Evolutionary conservation across 1,139 yeast species (phyloP), one percentile per base, ranked within the genome.

Genomic region (Pichia sp.): DNA sequence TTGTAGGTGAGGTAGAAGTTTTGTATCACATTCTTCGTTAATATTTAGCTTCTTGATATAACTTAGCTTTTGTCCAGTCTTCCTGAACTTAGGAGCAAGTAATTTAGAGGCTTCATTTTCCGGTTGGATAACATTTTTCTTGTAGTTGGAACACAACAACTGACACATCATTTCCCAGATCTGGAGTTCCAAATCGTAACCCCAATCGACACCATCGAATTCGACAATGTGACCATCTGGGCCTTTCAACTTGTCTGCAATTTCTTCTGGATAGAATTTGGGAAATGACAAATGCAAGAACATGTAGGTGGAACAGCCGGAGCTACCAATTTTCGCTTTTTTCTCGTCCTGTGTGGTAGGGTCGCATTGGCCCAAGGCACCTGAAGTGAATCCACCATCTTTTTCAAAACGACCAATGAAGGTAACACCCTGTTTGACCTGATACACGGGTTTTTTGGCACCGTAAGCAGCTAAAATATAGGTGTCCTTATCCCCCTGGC

Each of bases 401-500:
- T 70, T 70, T 5, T 66, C 70, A 61, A 76, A 74, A 64, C 81
- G 79, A 0, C 88, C 88, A 16, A 80, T 71, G 75, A 85, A 83
- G 51, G 65, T 64, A 59, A 65, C 58, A 13, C 49, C 30, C 58
- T 78, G 76, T 50, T 72, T 61, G 6, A 84, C 80, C 65, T 81
- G 87, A 67, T 78, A 80, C 69, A 78, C 80, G 2, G 80, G 78
- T 51, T 74, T 68, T 0, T 70, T 62, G 60, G 82, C 63, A 0
- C 75, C 84, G 54, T 74, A 75, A 0, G 87, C 86, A 1, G 88
- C 86, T 2, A 85, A 84, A 31, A 83, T 77, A 59, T 82, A 83
- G 0, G 88, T 82, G 61, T 84, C 89, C 66, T 83, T 84, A 62
- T 84, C 89, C 49, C 89, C 89, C 68, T 84, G 87, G 30, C 88